Conservation (phyloP, 495 filamentous ascomycete genomes). For the Bombardia bombarda region DNA sequence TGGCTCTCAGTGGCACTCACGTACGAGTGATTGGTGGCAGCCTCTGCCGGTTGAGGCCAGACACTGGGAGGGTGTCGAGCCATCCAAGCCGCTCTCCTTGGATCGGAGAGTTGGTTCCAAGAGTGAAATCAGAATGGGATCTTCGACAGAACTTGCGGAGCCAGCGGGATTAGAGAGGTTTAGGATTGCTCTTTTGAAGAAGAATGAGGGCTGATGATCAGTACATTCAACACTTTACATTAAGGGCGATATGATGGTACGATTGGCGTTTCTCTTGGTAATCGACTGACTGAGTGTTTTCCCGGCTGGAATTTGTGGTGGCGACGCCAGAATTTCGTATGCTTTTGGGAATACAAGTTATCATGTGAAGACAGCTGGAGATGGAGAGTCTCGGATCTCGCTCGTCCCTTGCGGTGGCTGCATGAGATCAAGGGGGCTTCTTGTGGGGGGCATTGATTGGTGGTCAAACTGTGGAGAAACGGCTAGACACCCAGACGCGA, state of each 20-base stretch:
- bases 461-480: constrained; percentile 7
- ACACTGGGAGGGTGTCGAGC: constrained; percentile 45
- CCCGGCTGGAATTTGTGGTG: no score
- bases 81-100: constrained; percentile 13
- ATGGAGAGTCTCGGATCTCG: no score
- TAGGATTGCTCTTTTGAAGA: constrained; percentile 13
- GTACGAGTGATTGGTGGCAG: constrained; percentile 54
- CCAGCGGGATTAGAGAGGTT: constrained; percentile 33
- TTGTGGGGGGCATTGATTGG: constrained; percentile 4
- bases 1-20: constrained; percentile 52
- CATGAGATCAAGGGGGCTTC: neutral
- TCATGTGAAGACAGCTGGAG: no score
- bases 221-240: neutral
- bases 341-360: no score
- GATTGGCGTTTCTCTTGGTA: no score
- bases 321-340: no score
- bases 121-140: constrained; percentile 29
- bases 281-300: no score
- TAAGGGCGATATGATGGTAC: no score
- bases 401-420: neutral
- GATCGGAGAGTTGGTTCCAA: neutral
- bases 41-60: constrained; percentile 50
- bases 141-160: constrained; percentile 32
- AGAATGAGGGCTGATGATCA: neutral
- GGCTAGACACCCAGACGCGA: no score